A percentile compares a stretch with the other conserved stretches of the same genome.
phyloP scores from a whole-genome alignment of 1,284 basidiomycete species.

The Earliella scabrosa region DNA sequence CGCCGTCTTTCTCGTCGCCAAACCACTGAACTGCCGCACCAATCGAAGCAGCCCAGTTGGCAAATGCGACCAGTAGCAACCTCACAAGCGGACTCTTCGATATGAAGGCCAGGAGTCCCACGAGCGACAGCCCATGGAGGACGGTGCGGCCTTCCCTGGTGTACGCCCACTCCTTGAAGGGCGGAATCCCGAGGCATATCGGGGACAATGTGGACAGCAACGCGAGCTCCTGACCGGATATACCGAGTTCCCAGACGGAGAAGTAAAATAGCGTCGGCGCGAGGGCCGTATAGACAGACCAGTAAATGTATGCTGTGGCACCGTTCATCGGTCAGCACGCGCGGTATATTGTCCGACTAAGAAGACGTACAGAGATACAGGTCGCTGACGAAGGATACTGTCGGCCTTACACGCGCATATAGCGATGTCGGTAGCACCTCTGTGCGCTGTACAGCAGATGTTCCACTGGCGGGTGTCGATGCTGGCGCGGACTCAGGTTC shows the following conservation, averaged over 20 bases:
- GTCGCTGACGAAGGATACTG: slow-evolving; percentile 32
- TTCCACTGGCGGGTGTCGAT: not conserved
- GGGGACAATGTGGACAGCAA: slow-evolving; percentile 74
- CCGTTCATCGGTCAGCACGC: slow-evolving; percentile 1
- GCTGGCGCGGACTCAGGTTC: not conserved
- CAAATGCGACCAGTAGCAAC: slow-evolving; percentile 60
- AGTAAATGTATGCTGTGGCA: slow-evolving; percentile 77
- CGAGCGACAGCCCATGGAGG: slow-evolving; percentile 54
- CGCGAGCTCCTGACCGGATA: slow-evolving; percentile 78
- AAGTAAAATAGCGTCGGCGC: slow-evolving; percentile 91
- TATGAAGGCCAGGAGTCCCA: slow-evolving; percentile 66
- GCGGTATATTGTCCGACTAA: not conserved
- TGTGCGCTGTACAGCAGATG: not conserved
- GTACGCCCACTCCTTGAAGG: slow-evolving; percentile 48
- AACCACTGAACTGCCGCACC: slow-evolving; percentile 62
- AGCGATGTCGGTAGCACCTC: not conserved
- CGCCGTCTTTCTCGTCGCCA: slow-evolving; percentile 30
- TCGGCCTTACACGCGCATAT: slow-evolving; percentile 3
- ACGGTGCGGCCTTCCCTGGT: slow-evolving; percentile 52
- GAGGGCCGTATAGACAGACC: slow-evolving; percentile 87
- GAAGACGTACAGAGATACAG: slow-evolving; percentile 36
- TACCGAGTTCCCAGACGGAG: slow-evolving; percentile 87
- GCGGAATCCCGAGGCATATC: slow-evolving; percentile 53
- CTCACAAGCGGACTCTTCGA: slow-evolving; percentile 59
- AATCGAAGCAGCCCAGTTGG: slow-evolving; percentile 55